Percentiles rank a stretch among this genome's conserved stretches.
phyloP scores from a whole-genome alignment of 768 basidiomycete genomes.

The Leccinellum luteum region DNA sequence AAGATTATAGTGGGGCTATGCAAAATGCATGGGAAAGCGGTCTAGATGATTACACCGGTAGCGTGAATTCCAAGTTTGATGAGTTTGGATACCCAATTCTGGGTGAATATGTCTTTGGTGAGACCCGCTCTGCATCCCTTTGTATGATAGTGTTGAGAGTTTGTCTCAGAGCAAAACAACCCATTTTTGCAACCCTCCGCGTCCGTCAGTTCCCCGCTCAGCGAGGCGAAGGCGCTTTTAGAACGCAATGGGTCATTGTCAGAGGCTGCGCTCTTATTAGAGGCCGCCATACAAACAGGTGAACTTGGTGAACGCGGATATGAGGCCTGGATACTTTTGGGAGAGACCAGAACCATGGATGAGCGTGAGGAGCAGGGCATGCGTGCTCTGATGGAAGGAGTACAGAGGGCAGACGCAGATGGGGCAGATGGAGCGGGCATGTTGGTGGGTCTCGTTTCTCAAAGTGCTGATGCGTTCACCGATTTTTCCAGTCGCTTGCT shows the following conservation, averaged over 20 bases:
- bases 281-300: constrained; percentile 85
- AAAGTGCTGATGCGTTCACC: constrained; percentile 8
- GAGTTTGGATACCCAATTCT: constrained; percentile 76
- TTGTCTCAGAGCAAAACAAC: constrained; percentile 61
- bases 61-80: constrained; percentile 49
- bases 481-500: constrained; percentile 69
- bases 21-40: constrained; percentile 62
- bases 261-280: constrained; percentile 82
- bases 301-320: constrained; percentile 79
- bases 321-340: constrained; percentile 90
- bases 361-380: constrained; percentile 83
- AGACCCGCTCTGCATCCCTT: constrained; percentile 19
- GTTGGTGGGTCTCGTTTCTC: constrained; percentile 48
- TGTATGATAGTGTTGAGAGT: constrained; percentile 1
- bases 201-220: constrained; percentile 49
- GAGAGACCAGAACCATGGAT: constrained; percentile 87
- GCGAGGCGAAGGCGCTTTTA: constrained; percentile 73
- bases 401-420: constrained; percentile 59
- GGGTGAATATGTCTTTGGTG: constrained; percentile 75
- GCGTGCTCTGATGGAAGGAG: constrained; percentile 74
- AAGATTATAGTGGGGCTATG: constrained; percentile 61
- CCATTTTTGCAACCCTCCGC: constrained; percentile 56
- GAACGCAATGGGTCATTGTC: constrained; percentile 82
- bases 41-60: constrained; percentile 42
- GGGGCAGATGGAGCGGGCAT: constrained; percentile 69